Evolutionary conservation across 352 stramenopile genomes (phyloP).

Genomic region (Globisporangium paddicum): DNA sequence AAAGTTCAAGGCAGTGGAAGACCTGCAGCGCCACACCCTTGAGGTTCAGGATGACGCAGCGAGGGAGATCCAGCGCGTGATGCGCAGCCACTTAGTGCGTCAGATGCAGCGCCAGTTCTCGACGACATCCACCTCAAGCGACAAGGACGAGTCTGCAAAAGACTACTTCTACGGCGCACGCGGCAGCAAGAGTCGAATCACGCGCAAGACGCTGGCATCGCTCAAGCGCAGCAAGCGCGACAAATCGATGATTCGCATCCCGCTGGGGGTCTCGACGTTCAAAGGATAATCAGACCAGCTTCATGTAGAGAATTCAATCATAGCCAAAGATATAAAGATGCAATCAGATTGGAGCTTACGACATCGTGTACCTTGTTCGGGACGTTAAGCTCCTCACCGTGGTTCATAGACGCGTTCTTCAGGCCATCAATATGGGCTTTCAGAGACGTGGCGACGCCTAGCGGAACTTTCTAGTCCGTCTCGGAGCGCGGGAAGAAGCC

Average conservation of each 20-base stretch:
- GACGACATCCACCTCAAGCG: constrained; percentile 21
- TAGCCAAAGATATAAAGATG: neutral
- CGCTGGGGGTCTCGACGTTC: constrained; percentile 1
- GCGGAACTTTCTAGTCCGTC: constrained; percentile 25
- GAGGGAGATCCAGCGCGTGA: constrained; percentile 39
- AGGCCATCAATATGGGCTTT: neutral
- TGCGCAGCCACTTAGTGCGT: constrained; percentile 28
- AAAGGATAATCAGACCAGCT: neutral
- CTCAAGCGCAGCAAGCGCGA: constrained; percentile 30
- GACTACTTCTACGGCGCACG: constrained; percentile 15
- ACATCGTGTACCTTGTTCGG: neutral
- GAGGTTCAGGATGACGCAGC: constrained; percentile 23
- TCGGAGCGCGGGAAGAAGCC: constrained; percentile 77
- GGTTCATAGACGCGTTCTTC: neutral
- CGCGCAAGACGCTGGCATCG: constrained; percentile 22
- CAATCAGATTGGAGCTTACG: neutral
- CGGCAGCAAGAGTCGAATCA: constrained; percentile 6
- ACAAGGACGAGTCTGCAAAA: constrained; percentile 26
- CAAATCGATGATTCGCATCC: constrained; percentile 32
- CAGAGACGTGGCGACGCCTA: neutral
- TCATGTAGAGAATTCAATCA: neutral
- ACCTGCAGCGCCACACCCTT: constrained; percentile 12
- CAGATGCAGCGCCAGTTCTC: constrained; percentile 31
- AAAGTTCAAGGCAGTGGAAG: constrained; percentile 17
- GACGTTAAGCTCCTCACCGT: neutral